Percentiles rank a stretch among this genome's conserved stretches.
phyloP scores from a whole-genome alignment of 1,284 basidiomycete species.

The Gymnopus androsaceus region DNA sequence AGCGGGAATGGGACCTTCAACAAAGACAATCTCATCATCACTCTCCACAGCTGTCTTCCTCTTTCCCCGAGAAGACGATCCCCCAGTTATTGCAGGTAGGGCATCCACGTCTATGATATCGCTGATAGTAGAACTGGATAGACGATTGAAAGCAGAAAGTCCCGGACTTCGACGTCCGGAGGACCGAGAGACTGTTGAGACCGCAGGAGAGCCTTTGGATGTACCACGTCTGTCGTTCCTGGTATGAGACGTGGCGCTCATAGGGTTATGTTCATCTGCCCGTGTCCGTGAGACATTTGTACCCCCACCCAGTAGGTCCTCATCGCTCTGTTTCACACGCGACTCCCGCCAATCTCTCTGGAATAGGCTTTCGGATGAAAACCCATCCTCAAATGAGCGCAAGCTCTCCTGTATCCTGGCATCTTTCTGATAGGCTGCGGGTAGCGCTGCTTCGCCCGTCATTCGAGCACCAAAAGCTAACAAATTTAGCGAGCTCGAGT shows the following conservation, averaged over 20 bases:
- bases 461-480: conserved; percentile 66
- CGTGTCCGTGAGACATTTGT: neutral
- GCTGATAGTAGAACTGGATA: conserved; percentile 39
- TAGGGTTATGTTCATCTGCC: neutral
- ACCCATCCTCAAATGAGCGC: conserved; percentile 64
- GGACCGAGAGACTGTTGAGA: conserved; percentile 48
- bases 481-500: conserved; percentile 71
- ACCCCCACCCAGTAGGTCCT: conserved; percentile 16
- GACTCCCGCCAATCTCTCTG: conserved; percentile 76
- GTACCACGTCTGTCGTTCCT: conserved; percentile 23
- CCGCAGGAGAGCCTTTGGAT: conserved; percentile 41
- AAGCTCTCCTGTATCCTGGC: conserved; percentile 44
- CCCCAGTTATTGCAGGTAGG: conserved; percentile 27
- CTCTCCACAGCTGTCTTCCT: conserved; percentile 37
- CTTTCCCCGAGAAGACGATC: conserved; percentile 45
- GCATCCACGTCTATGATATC: conserved; percentile 47
- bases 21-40: conserved; percentile 59
- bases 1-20: conserved; percentile 44
- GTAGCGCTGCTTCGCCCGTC: conserved; percentile 60
- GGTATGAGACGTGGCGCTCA: neutral
- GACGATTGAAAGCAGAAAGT: conserved; percentile 32
- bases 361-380: conserved; percentile 64
- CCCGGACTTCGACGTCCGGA: conserved; percentile 50
- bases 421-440: conserved; percentile 29
- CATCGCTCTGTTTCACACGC: conserved; percentile 36